These are phyloP conservation scores for Trichopus zeylanicus DNA, from an alignment of 116 monocot species.

Conservation along the genomic window DNA sequence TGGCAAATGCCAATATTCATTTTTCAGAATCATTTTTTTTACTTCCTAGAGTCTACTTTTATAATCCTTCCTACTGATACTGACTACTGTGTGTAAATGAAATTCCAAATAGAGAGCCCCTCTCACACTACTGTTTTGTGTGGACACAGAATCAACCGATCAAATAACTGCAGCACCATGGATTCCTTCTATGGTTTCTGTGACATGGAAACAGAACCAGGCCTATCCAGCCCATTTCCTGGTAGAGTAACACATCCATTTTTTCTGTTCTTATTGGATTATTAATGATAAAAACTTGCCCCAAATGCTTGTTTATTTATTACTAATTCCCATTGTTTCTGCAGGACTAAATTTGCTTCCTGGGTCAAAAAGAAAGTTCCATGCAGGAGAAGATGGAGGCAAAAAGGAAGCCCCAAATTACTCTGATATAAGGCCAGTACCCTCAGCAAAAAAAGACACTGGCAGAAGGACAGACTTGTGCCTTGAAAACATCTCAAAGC, in stretches of 20 bases:
- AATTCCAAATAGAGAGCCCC: no score
- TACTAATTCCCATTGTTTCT: neutral
- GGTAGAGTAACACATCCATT: constrained; percentile 33
- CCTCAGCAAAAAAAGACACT: no score
- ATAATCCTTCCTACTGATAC: no score
- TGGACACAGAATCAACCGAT: constrained; percentile 33
- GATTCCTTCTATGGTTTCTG: constrained; percentile 18
- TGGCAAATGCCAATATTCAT: no score
- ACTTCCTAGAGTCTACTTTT: no score
- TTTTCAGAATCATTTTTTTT: no score
- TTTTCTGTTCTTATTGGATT: neutral
- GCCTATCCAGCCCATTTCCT: constrained; percentile 41
- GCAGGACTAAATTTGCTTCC: constrained; percentile 51
- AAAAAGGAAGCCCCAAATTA: constrained; percentile 9
- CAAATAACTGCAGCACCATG: constrained; percentile 16
- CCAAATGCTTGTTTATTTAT: neutral
- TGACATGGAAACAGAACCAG: constrained; percentile 33
- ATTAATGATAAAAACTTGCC: neutral
- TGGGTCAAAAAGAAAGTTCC: constrained; percentile 58
- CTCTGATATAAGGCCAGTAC: no score
- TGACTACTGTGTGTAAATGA: no score
- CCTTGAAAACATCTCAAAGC: no score
- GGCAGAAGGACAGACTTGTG: no score
- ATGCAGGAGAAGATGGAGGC: constrained; percentile 1
- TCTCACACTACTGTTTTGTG: no score